A percentile compares a stretch with the other conserved stretches of the same genome.
phyloP scores from a whole-genome alignment of 1,139 yeast species.

The Yamadazyma diddensiae region DNA sequence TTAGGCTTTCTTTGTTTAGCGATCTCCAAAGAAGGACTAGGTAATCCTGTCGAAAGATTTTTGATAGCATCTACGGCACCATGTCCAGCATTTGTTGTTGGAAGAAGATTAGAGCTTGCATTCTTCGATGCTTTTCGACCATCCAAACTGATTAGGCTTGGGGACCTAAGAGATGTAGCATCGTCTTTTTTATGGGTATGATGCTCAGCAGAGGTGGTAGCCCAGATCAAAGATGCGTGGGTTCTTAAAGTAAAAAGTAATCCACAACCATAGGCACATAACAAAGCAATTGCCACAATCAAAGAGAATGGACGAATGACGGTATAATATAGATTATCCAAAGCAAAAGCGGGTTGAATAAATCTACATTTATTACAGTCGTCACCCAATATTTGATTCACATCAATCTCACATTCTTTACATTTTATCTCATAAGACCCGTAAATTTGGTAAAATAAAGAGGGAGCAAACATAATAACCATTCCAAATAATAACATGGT shows the following conservation, averaged over 20 bases:
- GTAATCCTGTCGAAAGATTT: constrained; percentile 11
- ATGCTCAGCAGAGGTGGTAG: constrained; percentile 45
- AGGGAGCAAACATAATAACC: constrained; percentile 91
- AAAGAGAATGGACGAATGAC: constrained; percentile 80
- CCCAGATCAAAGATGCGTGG: constrained; percentile 97
- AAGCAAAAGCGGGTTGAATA: constrained; percentile 67
- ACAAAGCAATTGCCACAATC: constrained; percentile 75
- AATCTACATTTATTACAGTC: constrained; percentile 75
- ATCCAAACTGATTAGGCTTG: constrained; percentile 28
- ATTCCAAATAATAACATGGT: constrained; percentile 92
- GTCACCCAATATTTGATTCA: constrained; percentile 15
- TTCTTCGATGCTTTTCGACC: constrained; percentile 11
- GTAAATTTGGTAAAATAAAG: constrained; percentile 83
- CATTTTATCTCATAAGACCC: constrained; percentile 85
- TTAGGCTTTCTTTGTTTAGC: constrained; percentile 17
- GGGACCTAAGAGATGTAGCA: constrained; percentile 13
- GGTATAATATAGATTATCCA: constrained; percentile 60
- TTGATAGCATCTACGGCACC: constrained; percentile 3
- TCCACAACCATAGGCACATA: constrained; percentile 86
- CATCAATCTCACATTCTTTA: constrained; percentile 35
- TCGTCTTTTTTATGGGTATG: constrained; percentile 13
- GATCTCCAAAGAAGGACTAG: constrained; percentile 23
- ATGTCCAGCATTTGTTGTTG: background rate
- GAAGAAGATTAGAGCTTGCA: constrained; percentile 1
- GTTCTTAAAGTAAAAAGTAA: constrained; percentile 90